Base-by-base conservation (phyloP, 495 filamentous ascomycete genomes). In the Aspergillus cristatus region DNA sequence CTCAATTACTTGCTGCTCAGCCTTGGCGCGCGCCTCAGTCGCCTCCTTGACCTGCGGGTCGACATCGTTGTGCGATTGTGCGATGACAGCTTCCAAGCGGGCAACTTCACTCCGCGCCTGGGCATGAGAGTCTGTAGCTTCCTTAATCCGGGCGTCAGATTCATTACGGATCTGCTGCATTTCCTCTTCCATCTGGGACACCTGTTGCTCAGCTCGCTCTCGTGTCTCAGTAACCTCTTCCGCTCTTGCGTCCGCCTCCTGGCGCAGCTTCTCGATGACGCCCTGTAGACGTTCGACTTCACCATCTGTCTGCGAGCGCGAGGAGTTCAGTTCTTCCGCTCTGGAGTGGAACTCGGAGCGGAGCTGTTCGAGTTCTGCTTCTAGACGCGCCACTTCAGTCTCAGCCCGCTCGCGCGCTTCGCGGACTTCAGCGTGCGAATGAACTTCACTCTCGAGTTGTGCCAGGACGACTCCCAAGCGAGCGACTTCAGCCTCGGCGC, bases 401-500 rank as follows among this genome's bases (percentile, higher is more conserved):
- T 55, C 52, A 4, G 48, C 50, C 10, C 47, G 50, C 14, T 51
- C 41, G 65, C 68, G 18, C 66, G 68, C 44, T 63, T 69, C 50
- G 34, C 78, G 66, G 32, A 75, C 59, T 28, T 72, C 69, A 0
- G 46, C 45, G 3, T 52, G 50, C 1, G 45, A 34, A 34, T 58
- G 53, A 6, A 45, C 42, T 32, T 60, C 60, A 18, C 31, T 44
- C 18, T 64, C 48, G 18, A 64, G 26, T 7, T 58, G 57, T 13
- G 51, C 39, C 5, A 62, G 26, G 5, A 53, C 43, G 15, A 41
- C 43, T 29, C 61, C 46, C 41, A 63, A 35, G 31, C 57, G 61
- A 7, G 58, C 57, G 30, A 81, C 51, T 35, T 79, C 69, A 29
- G 70, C 60, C 42, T 82, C 63, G 0, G 72, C 65, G 13, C 63